Evolutionary conservation across 345 rosid species (phyloP), one percentile per base, ranked within the genome.

Genomic region (Turritis glabra): DNA sequence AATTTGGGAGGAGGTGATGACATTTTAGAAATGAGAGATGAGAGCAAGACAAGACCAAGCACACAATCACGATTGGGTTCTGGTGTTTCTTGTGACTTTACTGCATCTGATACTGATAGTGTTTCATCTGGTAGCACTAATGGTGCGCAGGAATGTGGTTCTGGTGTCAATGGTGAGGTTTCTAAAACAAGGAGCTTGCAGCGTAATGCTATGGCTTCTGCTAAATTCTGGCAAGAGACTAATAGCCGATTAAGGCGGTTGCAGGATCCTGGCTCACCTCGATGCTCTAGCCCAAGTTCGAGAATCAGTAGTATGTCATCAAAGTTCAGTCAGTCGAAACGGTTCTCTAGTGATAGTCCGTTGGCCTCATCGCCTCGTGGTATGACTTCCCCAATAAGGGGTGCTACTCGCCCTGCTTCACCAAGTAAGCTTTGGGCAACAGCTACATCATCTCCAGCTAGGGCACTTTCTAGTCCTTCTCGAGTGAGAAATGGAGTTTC

Each of bases 171-270:
- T 71, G 67, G 48, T 13, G 82, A 82, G 25, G 23, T 81, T 65
- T 52, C 78, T 18, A 85, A 72, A 79, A 65, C 80, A 32, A 88
- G 79, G 75, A 81, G 54, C 67, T 87, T 69, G 53, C 72, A 83
- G 18, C 84, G 84, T 56, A 87, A 86, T 30, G 77, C 70, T 41
- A 70, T 33, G 37, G 77, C 82, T 63, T 94, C 96, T 44, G 88
- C 96, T 3, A 89, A 84, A 81, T 94, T 94, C 80, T 94, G 98
- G 97, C 98, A 87, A 74, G 97, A 94, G 81, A 90, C 97, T 46
- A 91, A 94, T 73, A 87, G 85, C 77, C 85, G 95, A 80, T 74
- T 94, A 81, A 87, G 98, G 76, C 79, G 97, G 75, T 77, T 91
- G 63, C 97, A 88, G 74, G 98, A 94, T 82, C 96, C 93, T 0